A percentile compares a stretch with the other conserved stretches of the same genome.
These are phyloP conservation scores for Cardamine occulta DNA, from an alignment of 345 rosid genomes.

Conservation along the genomic window DNA sequence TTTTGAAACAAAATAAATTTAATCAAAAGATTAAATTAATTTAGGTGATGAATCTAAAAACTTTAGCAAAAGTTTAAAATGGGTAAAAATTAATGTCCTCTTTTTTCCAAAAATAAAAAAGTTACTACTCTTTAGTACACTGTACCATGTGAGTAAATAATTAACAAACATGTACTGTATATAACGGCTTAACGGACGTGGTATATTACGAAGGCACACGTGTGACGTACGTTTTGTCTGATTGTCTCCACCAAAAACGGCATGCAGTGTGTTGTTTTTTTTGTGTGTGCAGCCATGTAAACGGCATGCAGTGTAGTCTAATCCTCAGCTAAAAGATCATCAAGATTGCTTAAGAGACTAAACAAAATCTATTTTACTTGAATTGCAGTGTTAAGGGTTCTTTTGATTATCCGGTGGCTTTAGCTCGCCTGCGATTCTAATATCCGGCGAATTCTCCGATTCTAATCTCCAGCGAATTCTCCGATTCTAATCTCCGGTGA, in stretches of 20 bases:
- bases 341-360: neutral
- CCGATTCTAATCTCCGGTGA: slow-evolving; percentile 16
- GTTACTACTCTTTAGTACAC: no score
- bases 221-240: neutral
- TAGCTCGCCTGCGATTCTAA: neutral
- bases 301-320: neutral
- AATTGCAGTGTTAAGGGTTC: neutral
- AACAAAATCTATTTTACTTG: neutral
- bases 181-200: neutral
- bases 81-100: no score
- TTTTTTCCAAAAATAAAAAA: no score
- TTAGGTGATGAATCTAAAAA: no score
- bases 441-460: slow-evolving; percentile 23
- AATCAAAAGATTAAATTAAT: no score
- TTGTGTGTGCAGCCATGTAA: neutral
- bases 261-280: neutral
- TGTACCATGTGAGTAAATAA: no score
- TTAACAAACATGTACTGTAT: no score
- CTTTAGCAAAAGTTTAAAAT: no score
- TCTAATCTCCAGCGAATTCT: no score
- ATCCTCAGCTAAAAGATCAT: neutral
- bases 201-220: neutral
- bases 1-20: no score
- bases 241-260: neutral
- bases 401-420: neutral